Conservation (phyloP, 2,329 filamentous ascomycete species). For the Colletotrichum eleusines region DNA sequence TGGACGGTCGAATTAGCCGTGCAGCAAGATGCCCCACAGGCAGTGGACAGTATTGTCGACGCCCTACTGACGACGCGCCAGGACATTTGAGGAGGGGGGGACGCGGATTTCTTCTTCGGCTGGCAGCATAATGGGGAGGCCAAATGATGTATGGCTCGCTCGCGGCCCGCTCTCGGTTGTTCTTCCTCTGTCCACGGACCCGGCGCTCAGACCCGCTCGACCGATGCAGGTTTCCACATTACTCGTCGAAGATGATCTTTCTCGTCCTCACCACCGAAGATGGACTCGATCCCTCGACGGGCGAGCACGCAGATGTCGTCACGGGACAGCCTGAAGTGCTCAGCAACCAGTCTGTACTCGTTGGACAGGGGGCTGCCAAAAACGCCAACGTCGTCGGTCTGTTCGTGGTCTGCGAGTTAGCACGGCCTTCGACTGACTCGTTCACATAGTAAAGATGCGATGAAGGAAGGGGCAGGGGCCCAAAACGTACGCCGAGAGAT, state of each 20-base stretch:
- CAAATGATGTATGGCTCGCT: not conserved
- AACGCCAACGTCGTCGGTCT: constrained; percentile 88
- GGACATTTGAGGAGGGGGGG: not conserved
- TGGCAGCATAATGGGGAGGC: not conserved
- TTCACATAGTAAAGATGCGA: not conserved
- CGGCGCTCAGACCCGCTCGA: not conserved
- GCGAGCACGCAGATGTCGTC: constrained; percentile 65
- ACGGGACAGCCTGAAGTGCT: constrained; percentile 72
- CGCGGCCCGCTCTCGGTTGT: not conserved
- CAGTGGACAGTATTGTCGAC: not conserved
- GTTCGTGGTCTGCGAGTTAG: constrained; percentile 14
- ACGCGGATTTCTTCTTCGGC: not conserved
- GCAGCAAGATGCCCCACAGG: not conserved
- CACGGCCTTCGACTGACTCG: not conserved
- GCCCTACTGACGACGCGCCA: not conserved
- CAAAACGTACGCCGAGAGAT: constrained; percentile 73
- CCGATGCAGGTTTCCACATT: constrained; percentile 58
- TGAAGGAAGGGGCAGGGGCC: not conserved
- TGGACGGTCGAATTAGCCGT: too few species aligned
- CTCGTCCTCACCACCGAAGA: constrained; percentile 75
- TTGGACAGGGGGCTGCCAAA: constrained; percentile 82
- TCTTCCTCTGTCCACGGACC: not conserved
- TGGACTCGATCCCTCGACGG: constrained; percentile 71
- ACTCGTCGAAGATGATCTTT: constrained; percentile 65
- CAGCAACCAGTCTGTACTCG: constrained; percentile 79